phyloP scores from a whole-genome alignment of 441 rosid species.

The Capsella rubella region DNA sequence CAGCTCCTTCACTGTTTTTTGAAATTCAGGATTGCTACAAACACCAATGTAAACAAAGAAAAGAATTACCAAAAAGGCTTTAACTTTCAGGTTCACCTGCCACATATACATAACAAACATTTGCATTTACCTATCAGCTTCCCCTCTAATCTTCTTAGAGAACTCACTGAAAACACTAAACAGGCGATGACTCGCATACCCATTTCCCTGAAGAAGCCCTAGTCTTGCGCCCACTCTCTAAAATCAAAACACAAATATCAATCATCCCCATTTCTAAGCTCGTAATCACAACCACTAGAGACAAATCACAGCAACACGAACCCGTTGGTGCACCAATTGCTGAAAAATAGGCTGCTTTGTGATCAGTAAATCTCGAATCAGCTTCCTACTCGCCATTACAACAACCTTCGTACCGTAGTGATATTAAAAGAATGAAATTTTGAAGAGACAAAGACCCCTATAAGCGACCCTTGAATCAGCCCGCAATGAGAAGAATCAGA shows the following conservation, averaged over 20 bases:
- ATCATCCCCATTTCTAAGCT: not conserved
- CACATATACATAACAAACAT: not conserved
- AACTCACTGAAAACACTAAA: slow-evolving; percentile 82
- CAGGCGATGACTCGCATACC: slow-evolving; percentile 50
- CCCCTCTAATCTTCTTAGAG: slow-evolving; percentile 76
- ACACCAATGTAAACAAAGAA: not conserved
- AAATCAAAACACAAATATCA: slow-evolving; percentile 18
- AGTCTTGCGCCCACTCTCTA: slow-evolving; percentile 53
- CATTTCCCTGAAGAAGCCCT: slow-evolving; percentile 47
- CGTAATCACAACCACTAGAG: slow-evolving; percentile 7
- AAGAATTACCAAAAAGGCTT: not conserved
- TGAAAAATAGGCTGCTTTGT: slow-evolving; percentile 54
- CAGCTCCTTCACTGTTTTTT: slow-evolving; percentile 73
- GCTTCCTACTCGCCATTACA: slow-evolving; percentile 70
- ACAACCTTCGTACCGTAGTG: slow-evolving; percentile 13
- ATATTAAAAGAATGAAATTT: not conserved
- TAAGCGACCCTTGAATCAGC: slow-evolving; percentile 9
- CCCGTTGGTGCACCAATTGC: slow-evolving; percentile 55
- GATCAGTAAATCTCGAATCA: slow-evolving; percentile 70
- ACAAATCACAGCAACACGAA: slow-evolving; percentile 24
- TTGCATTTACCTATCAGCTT: slow-evolving; percentile 59
- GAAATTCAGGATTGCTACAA: slow-evolving; percentile 77
- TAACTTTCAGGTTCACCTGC: not conserved
- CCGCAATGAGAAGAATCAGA: not conserved
- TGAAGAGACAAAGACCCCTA: not conserved